Base-by-base conservation (phyloP, 768 basidiomycete genomes). In the Naganishia friedmannii region DNA sequence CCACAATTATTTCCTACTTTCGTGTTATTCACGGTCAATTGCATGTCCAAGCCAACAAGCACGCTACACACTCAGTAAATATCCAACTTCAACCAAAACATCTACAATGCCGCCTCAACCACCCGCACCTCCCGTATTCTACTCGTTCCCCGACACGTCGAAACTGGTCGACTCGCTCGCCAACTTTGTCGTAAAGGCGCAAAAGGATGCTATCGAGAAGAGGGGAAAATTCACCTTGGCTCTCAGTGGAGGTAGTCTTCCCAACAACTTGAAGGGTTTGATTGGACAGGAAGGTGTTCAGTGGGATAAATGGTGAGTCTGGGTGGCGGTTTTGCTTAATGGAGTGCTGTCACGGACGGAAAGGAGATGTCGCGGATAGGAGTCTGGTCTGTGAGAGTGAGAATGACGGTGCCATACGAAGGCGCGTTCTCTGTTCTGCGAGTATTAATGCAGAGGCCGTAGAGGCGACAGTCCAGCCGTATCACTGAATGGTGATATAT, bases 201-300 rank as follows among this genome's bases (percentile, higher is more conserved):
- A 98, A 84, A 89, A 86, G 72, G 92, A 97, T 29, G 87, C 94
- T 46, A 85, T 98, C 77, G 87, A 88, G 78, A 93, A 90, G 83
- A 89, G 92, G 82, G 90, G 89, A 77, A 87, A 86, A 71, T 99
- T 99, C 85, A 90, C 92, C 67, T 78, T 99, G 78, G 96, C 96
- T 69, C 84, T 98, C 76, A 95, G 93, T 4, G 96, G 96, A 13
- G 95, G 96, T 9, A 91, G 90, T 0, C 86, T 98, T 46, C 93
- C 95, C 31, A 80, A 82, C 76, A 78, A 90, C 82, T 87, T 99
- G 75, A 84, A 82, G 60, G 88, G 86, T 3, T 88, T 96, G 74
- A 85, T 90, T 73, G 82, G 76, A 58, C 83, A 88, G 73, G 72
- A 82, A 2, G 85, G 85, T 45, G 86, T 92, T 21, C 89, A 89